These are phyloP conservation scores for Yamadazyma olivae DNA, from an alignment of 805 yeast genomes.

Conservation along the genomic window DNA sequence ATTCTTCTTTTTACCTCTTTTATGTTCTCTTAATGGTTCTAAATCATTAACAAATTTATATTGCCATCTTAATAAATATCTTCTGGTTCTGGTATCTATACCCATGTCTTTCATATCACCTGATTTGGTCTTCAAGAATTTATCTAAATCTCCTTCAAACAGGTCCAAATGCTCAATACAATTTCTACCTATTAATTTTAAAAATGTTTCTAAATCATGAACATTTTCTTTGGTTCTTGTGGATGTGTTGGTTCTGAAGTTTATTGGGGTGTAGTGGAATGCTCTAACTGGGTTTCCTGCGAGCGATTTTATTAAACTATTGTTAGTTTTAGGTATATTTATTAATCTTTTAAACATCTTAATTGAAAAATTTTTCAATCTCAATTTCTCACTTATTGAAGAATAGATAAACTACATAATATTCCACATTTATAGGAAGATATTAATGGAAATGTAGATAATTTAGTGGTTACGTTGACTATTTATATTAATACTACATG, in stretches of 20 bases:
- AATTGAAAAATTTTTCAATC: conserved; percentile 5
- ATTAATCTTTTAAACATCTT: conserved; percentile 6
- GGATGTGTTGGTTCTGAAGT: conserved; percentile 50
- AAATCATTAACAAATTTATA: conserved; percentile 60
- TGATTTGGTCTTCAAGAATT: conserved; percentile 57
- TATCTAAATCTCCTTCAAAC: conserved; percentile 58
- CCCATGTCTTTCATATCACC: conserved; percentile 69
- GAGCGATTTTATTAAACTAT: not conserved
- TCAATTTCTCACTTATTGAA: not conserved
- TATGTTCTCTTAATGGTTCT: conserved; percentile 52
- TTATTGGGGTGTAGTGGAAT: conserved; percentile 11
- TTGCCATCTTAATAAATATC: conserved; percentile 71
- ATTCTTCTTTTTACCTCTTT: conserved; percentile 65
- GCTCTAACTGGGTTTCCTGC: conserved; percentile 1
- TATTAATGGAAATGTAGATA: too few relatives aligned
- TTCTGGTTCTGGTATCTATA: conserved; percentile 66
- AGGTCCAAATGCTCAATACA: conserved; percentile 62
- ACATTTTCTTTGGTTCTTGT: conserved; percentile 44
- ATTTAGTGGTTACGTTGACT: too few relatives aligned
- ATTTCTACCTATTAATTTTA: conserved; percentile 76
- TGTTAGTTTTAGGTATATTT: conserved; percentile 3
- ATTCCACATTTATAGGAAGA: too few relatives aligned
- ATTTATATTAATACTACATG: too few relatives aligned
- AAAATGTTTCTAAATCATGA: conserved; percentile 67
- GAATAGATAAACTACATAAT: too few relatives aligned